Conservation (phyloP, 2,329 filamentous ascomycete species). For the Gyromitra esculenta region DNA sequence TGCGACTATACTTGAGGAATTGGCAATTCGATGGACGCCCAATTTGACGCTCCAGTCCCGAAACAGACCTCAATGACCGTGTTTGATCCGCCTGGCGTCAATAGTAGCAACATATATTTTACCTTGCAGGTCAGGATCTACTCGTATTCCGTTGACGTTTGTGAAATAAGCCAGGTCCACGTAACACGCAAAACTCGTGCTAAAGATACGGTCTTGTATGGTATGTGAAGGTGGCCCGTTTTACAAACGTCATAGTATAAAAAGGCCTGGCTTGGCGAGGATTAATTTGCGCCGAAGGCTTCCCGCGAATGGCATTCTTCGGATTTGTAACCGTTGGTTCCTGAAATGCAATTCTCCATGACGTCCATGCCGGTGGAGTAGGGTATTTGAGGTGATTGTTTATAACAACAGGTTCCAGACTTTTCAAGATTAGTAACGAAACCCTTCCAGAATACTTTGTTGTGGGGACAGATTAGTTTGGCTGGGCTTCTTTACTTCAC, state of each 20-base stretch:
- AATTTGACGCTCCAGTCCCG: not conserved
- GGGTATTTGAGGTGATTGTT: slow-evolving; percentile 9
- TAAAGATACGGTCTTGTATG: too few relatives aligned
- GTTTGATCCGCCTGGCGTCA: not conserved
- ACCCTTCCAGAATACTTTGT: not conserved
- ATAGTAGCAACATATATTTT: not conserved
- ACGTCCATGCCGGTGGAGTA: not conserved
- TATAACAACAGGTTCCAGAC: slow-evolving; percentile 40
- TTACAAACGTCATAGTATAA: too few relatives aligned
- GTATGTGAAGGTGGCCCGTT: too few relatives aligned
- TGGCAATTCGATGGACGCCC: not conserved
- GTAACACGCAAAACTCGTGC: too few relatives aligned
- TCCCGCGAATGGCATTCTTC: not conserved
- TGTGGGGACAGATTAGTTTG: not conserved
- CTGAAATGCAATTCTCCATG: not conserved
- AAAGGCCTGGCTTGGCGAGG: not conserved
- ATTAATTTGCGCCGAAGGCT: not conserved
- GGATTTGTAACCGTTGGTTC: slow-evolving; percentile 3
- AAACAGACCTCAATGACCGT: not conserved
- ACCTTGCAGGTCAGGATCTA: not conserved
- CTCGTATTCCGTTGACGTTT: not conserved
- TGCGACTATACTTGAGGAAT: not conserved
- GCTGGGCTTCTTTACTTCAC: slow-evolving; percentile 25
- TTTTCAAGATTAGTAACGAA: slow-evolving; percentile 38
- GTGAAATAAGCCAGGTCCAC: too few relatives aligned